phyloP scores from a whole-genome alignment of 169 alveolate genomes.

The Plasmodium gaboni region DNA sequence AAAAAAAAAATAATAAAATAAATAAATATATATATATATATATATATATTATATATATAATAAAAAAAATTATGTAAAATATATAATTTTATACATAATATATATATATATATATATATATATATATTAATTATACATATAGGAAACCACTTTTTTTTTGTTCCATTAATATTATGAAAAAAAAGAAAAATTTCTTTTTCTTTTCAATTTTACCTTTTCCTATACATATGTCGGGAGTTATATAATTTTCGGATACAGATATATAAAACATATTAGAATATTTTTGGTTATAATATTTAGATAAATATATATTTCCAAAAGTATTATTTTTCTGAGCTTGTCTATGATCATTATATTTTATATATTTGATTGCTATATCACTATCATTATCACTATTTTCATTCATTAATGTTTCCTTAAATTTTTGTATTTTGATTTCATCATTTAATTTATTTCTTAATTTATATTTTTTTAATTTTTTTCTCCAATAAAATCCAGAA shows the following conservation, averaged over 20 bases:
- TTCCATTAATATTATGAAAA: too few relatives aligned
- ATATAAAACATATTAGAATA: conserved; percentile 71
- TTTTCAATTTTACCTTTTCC: conserved; percentile 38
- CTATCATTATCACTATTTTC: conserved; percentile 73
- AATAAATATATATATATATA: not conserved
- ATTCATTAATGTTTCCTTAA: conserved; percentile 50
- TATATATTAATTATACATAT: not conserved
- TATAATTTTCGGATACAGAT: conserved; percentile 36
- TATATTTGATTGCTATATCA: conserved; percentile 53
- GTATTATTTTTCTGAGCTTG: conserved; percentile 18
- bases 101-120: conserved; percentile 4
- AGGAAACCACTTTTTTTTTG: not conserved
- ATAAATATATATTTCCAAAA: conserved; percentile 60
- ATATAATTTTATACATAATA: conserved; percentile 3
- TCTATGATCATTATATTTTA: conserved; percentile 31
- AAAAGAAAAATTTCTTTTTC: not conserved
- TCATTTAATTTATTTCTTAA: conserved; percentile 56
- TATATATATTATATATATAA: not conserved
- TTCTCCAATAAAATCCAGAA: conserved; percentile 76
- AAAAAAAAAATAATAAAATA: not conserved
- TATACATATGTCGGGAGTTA: conserved; percentile 31
- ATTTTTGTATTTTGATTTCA: conserved; percentile 15
- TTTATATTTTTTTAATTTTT: conserved; percentile 58
- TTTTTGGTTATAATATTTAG: conserved; percentile 62
- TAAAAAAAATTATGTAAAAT: not conserved